Base-by-base conservation (phyloP, 1,284 basidiomycete species). In the Boletus sp. region DNA sequence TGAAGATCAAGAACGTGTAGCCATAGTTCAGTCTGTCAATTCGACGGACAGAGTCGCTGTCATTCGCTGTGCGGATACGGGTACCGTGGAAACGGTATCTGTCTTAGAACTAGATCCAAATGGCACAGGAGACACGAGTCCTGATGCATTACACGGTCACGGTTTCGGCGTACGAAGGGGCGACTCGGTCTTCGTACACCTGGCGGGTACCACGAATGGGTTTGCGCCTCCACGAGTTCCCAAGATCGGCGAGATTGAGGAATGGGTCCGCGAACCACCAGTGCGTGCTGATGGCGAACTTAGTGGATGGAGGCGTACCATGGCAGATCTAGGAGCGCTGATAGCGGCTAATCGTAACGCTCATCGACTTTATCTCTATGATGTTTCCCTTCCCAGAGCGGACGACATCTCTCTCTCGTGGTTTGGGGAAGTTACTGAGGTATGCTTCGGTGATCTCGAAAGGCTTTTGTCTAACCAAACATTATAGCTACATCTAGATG, bases 31-130 rank as follows among this genome's bases (percentile, higher is more conserved):
- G 65, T 75, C 74, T 17, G 89, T 90, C 46, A 80, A 90, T 60
- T 80, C 91, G 0, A 65, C 66, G 25, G 81, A 91, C 39, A 75
- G 91, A 46, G 86, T 84, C 7, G 88, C 88, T 7, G 72, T 76
- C 44, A 72, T 90, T 44, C 71, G 76, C 9, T 78, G 80, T 57
- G 64, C 71, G 25, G 80, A 80, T 56, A 76, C 73, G n/a, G 69
- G 69, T 26, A 65, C 64, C 37, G 69, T 72, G 46, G 86, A 91
- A 65, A 73, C 84, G 13, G 89, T 86, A 5, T 90, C 93, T 32
- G 76, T 90, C 13, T 76, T 97, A 27, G 93, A 97, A 69, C 79
- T 96, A 44, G 91, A 95, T 63, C 83, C 88, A 6, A 85, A 88
- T 57, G 90, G 90, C 23, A 71, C 72, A 16, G 73, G 74, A 40